A percentile compares a stretch with the other conserved stretches of the same genome.
Conservation (phyloP, 106 monocot species). For the Platanthera zijinensis region DNA sequence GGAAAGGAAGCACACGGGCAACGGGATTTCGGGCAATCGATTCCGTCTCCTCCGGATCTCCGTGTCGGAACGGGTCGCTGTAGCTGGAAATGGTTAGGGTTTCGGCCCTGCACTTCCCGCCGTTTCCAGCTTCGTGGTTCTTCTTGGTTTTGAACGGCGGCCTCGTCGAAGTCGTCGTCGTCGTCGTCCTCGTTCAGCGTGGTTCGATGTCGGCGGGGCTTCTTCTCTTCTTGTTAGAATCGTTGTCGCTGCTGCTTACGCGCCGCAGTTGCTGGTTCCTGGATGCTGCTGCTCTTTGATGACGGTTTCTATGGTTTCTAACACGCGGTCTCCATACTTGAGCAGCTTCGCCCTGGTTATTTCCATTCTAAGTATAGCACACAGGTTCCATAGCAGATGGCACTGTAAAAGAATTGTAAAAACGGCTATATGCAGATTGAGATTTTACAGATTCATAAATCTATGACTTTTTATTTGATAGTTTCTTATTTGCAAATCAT, state of each 20-base stretch:
- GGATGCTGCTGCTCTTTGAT: constrained; percentile 39
- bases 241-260: constrained; percentile 44
- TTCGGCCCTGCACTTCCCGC: constrained; percentile 6
- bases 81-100: constrained; percentile 7
- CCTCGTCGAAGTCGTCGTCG: constrained; percentile 49
- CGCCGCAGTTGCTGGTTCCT: constrained; percentile 28
- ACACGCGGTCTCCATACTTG: constrained; percentile 75
- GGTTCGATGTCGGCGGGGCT: constrained; percentile 13
- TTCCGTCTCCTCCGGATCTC: constrained; percentile 52
- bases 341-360: constrained; percentile 60
- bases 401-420: too few species aligned
- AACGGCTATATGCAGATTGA: too few species aligned
- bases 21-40: neutral
- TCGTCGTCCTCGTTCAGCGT: constrained; percentile 27
- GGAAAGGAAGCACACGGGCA: neutral
- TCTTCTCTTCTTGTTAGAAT: constrained; percentile 45
- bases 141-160: constrained; percentile 46
- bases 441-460: too few species aligned
- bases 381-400: too few species aligned
- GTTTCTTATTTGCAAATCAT: too few species aligned
- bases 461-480: too few species aligned
- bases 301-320: constrained; percentile 57
- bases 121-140: constrained; percentile 19
- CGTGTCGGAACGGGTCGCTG: constrained; percentile 35
- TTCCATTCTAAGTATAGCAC: too few species aligned